Conservation (phyloP, 2,329 filamentous ascomycete genomes). For the Triangularia setosa region DNA sequence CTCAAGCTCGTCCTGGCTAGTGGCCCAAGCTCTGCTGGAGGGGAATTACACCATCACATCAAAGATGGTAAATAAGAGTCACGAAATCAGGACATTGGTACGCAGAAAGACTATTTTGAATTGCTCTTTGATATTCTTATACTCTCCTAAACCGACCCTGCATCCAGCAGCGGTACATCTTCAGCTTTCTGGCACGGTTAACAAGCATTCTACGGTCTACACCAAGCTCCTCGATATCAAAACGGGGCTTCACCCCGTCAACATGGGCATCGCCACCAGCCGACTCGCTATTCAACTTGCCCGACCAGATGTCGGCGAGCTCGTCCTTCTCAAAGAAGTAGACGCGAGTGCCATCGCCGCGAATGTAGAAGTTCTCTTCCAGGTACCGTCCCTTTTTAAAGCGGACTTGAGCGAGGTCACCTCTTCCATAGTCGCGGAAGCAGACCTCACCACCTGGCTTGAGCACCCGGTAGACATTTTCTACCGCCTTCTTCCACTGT, state of each 20-base stretch:
- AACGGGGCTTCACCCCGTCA: slow-evolving; percentile 50
- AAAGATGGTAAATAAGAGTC: neutral
- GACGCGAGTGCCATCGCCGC: slow-evolving; percentile 91
- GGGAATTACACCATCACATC: neutral
- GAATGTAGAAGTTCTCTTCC: slow-evolving; percentile 95
- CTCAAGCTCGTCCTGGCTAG: neutral
- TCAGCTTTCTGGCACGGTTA: slow-evolving; percentile 83
- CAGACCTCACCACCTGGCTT: slow-evolving; percentile 92
- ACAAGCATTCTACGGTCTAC: slow-evolving; percentile 86
- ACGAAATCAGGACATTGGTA: neutral
- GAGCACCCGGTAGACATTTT: slow-evolving; percentile 75
- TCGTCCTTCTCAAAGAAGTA: slow-evolving; percentile 95
- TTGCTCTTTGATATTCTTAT: slow-evolving; percentile 33
- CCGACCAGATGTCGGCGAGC: slow-evolving; percentile 73
- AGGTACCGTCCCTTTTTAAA: slow-evolving; percentile 95
- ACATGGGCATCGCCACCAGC: slow-evolving; percentile 25
- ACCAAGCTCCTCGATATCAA: slow-evolving; percentile 74
- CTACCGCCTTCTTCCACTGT: slow-evolving; percentile 80
- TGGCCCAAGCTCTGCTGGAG: neutral
- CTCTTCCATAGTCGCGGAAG: slow-evolving; percentile 94
- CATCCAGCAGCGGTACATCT: slow-evolving; percentile 99
- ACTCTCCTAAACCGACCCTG: slow-evolving; percentile 77
- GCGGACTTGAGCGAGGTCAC: slow-evolving; percentile 91
- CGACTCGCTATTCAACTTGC: slow-evolving; percentile 29
- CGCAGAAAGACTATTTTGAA: neutral